A percentile compares a stretch with the other conserved stretches of the same genome.
These are phyloP conservation scores for Zoysia matrella DNA, from an alignment of 202 grass and related monocot species.

Conservation along the genomic window DNA sequence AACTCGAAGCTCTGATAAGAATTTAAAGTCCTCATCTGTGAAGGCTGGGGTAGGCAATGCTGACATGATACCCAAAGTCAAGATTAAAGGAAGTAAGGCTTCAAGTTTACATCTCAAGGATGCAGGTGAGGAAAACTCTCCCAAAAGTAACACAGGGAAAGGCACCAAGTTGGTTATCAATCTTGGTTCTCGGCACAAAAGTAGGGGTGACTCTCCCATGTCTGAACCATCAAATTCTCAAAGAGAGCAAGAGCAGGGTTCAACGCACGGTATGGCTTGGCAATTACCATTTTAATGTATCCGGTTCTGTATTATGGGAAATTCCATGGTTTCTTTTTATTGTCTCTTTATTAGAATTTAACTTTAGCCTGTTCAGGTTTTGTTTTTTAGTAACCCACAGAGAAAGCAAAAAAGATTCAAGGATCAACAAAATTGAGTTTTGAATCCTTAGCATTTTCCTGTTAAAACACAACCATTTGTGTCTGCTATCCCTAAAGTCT, in stretches of 20 bases:
- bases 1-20: conserved; percentile 51
- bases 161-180: conserved; percentile 95
- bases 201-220: conserved; percentile 68
- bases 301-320: too few relatives aligned
- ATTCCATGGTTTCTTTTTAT: too few relatives aligned
- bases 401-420: too few relatives aligned
- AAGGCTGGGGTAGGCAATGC: conserved; percentile 44
- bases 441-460: too few relatives aligned
- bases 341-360: too few relatives aligned
- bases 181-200: conserved; percentile 81
- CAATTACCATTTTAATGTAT: conserved; percentile 30
- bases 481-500: too few relatives aligned
- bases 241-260: conserved; percentile 72
- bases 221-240: conserved; percentile 84
- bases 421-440: too few relatives aligned
- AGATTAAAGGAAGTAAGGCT: conserved; percentile 68
- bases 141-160: conserved; percentile 69
- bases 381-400: too few relatives aligned
- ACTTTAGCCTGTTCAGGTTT: too few relatives aligned
- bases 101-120: conserved; percentile 73
- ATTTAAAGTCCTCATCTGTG: conserved; percentile 39
- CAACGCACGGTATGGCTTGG: conserved; percentile 63
- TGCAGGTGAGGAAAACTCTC: conserved; percentile 50
- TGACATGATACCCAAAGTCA: conserved; percentile 69
- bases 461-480: too few relatives aligned